Percentiles rank a stretch among this genome's conserved stretches.
phyloP scores from a whole-genome alignment of 192 early-diverging fungal species.

The Haplosporangium gracile region DNA sequence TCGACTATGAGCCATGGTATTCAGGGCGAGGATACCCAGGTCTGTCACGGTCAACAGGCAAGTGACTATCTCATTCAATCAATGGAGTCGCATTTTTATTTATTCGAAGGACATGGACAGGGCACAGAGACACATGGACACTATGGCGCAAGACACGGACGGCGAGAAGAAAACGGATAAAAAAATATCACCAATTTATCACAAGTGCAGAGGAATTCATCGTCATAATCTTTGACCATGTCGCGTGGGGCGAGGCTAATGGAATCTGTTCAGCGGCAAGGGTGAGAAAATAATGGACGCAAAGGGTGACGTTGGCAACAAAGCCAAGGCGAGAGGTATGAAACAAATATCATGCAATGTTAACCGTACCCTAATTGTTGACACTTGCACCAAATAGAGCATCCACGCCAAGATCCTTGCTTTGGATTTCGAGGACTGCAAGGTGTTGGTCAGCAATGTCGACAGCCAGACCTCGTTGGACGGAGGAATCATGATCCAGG shows the following conservation, averaged over 20 bases:
- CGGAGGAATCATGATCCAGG: constrained; percentile 90
- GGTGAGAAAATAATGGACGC: not conserved
- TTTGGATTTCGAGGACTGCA: constrained; percentile 87
- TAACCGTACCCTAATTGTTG: not conserved
- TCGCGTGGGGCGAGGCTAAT: not conserved
- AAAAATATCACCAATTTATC: not conserved
- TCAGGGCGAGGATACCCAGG: constrained; percentile 79
- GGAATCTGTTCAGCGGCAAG: not conserved
- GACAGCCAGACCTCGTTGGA: constrained; percentile 83
- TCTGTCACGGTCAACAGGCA: constrained; percentile 82
- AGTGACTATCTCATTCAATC: constrained; percentile 15
- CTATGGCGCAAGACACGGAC: too few species aligned
- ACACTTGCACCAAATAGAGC: constrained; percentile 66
- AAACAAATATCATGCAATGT: too few species aligned
- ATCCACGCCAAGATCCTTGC: constrained; percentile 82
- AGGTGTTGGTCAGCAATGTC: constrained; percentile 88
- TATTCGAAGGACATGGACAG: not conserved
- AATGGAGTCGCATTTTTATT: not conserved
- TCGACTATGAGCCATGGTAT: constrained; percentile 86
- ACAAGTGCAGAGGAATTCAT: not conserved
- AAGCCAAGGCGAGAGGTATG: not conserved
- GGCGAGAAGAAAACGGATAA: not conserved
- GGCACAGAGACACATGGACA: not conserved
- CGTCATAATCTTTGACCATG: not conserved
- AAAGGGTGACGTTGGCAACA: not conserved